Evolutionary conservation across 306 rosid genomes (phyloP).

Genomic region (Begonia masoniana): DNA sequence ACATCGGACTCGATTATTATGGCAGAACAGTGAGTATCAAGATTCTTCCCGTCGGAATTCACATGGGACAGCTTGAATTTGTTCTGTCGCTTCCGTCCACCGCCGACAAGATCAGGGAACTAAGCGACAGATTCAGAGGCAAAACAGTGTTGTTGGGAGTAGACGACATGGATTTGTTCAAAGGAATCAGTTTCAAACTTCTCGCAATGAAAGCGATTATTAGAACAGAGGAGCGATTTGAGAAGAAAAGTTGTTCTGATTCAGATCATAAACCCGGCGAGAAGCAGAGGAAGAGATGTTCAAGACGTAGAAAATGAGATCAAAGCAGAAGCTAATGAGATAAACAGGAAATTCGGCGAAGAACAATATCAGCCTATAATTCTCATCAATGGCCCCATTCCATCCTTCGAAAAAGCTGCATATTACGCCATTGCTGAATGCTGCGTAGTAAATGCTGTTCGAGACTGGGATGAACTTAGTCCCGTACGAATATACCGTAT

Average conservation of each 20-base stretch:
- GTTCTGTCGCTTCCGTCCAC: slow-evolving; percentile 51
- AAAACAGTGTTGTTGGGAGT: slow-evolving; percentile 37
- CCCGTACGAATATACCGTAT: slow-evolving; percentile 70
- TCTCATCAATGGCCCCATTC: slow-evolving; percentile 61
- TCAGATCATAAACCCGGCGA: slow-evolving; percentile 84
- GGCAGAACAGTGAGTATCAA: slow-evolving; percentile 77
- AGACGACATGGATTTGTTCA: slow-evolving; percentile 85
- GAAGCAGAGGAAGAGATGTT: slow-evolving; percentile 72
- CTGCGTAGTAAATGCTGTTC: slow-evolving; percentile 77
- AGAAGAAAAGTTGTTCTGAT: slow-evolving; percentile 53
- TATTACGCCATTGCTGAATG: slow-evolving; percentile 79
- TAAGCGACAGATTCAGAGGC: background rate
- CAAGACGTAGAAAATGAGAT: slow-evolving; percentile 64
- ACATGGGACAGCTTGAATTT: slow-evolving; percentile 75
- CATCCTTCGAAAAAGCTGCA: slow-evolving; percentile 65
- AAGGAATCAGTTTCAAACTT: slow-evolving; percentile 74
- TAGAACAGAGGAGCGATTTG: slow-evolving; percentile 46
- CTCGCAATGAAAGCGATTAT: slow-evolving; percentile 71
- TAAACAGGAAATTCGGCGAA: slow-evolving; percentile 48
- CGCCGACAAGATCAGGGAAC: slow-evolving; percentile 43
- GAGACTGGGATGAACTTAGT: slow-evolving; percentile 87
- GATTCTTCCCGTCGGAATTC: slow-evolving; percentile 82
- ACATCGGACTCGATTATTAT: slow-evolving; percentile 76
- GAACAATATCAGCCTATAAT: slow-evolving; percentile 48
- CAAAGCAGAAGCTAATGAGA: slow-evolving; percentile 41